Evolutionary conservation across 495 filamentous ascomycete genomes (phyloP), one percentile per base, ranked within the genome.

Genomic region (Penicillium crystallinum): DNA sequence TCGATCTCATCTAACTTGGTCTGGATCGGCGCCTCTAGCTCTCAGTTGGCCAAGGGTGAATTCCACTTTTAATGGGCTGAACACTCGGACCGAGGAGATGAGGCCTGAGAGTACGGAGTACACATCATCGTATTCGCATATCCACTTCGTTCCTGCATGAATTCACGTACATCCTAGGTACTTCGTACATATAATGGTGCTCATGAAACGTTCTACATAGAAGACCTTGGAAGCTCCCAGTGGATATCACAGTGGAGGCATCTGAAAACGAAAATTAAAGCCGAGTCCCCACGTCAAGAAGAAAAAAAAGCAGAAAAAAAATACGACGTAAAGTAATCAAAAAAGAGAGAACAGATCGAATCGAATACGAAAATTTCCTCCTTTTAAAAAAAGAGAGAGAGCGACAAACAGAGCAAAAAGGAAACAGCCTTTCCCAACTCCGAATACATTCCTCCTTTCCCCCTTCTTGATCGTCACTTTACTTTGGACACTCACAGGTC

Each of bases 351-450:
- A 54, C 46, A 37, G 29, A 47, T 23, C 6, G 15, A 54, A 54
- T 34, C 40, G 43, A 58, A 49, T 36, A 46, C 37, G 40, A 50
- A 50, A 45, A 60, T 56, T 61, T 53, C 49, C 53, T 61, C 60
- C 58, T 18, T 38, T 15, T 21, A 41, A 48, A 29, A 35, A 40
- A 54, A 57, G 53, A 54, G 50, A 4, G 4, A 36, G 29, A 23
- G 14, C n/a, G 65, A 72, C 70, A 60, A 71, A 73, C 68, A 63
- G 57, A 73, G 68, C 47, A 71, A 71, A 71, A 71, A 57, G 58
- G 71, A 73, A 73, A 71, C 68, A 73, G 44, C 46, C 54, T 45
- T 55, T 40, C 17, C 37, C 25, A 8, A 33, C 47, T 42, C 10
- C 5, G 33, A 9, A 35, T 46, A 41, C 55, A 27, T 45, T 50